These are phyloP conservation scores for Kuraishia ogatae DNA, from an alignment of 805 yeast species.

Conservation along the genomic window DNA sequence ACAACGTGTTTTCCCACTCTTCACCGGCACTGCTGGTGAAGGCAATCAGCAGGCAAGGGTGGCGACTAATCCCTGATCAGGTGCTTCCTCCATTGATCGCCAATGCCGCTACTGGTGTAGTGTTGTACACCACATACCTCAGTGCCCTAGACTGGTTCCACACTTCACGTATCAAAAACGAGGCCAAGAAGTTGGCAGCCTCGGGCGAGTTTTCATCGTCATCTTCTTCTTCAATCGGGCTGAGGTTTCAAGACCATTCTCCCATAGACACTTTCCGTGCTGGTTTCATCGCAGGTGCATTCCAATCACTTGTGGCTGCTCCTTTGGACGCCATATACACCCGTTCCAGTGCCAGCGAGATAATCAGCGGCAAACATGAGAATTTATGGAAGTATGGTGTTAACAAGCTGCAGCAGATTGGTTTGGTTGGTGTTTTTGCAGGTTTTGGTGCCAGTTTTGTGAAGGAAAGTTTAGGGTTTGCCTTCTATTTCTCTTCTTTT, in stretches of 20 bases:
- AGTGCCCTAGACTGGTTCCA: constrained; percentile 35
- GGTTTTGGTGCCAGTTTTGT: constrained; percentile 73
- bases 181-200: constrained; percentile 10
- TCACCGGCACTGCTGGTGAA: constrained; percentile 64
- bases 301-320: constrained; percentile 86
- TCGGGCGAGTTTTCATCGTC: constrained; percentile 1
- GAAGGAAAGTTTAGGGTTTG: constrained; percentile 81
- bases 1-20: constrained; percentile 61
- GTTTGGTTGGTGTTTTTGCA: constrained; percentile 79
- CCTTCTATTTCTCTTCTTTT: constrained; percentile 72
- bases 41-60: constrained; percentile 71
- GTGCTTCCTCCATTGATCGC: constrained; percentile 84
- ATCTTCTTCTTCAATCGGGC: background rate
- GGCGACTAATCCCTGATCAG: constrained; percentile 79
- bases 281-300: constrained; percentile 80
- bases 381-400: constrained; percentile 74
- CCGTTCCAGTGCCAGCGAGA: constrained; percentile 68
- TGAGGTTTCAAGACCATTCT: constrained; percentile 15
- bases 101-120: constrained; percentile 82
- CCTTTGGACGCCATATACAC: constrained; percentile 90
- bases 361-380: constrained; percentile 56
- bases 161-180: constrained; percentile 5
- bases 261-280: constrained; percentile 62
- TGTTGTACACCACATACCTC: constrained; percentile 77
- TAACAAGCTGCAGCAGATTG: constrained; percentile 62